These are phyloP conservation scores for Tuber umbilicatum DNA, from an alignment of 495 filamentous ascomycete species.

Conservation along the genomic window DNA sequence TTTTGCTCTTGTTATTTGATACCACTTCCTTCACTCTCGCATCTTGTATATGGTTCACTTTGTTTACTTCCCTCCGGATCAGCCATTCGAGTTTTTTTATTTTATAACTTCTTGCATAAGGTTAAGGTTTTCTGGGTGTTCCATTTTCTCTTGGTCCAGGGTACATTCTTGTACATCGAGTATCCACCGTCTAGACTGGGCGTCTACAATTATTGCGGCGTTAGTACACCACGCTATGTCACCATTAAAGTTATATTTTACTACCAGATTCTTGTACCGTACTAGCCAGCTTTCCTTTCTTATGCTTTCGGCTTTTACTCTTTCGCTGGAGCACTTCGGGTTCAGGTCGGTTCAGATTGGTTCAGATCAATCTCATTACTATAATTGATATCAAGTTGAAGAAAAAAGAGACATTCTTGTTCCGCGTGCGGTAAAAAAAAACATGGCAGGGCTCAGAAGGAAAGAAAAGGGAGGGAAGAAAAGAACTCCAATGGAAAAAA, in stretches of 20 bases:
- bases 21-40: slow-evolving; percentile 5
- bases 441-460: background rate
- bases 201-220: background rate
- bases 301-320: background rate
- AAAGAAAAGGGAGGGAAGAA: background rate
- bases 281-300: background rate
- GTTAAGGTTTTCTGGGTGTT: slow-evolving; percentile 7
- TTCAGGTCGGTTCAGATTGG: background rate
- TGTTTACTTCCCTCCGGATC: slow-evolving; percentile 4
- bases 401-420: slow-evolving; percentile 7
- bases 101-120: slow-evolving; percentile 22
- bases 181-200: background rate
- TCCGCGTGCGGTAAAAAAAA: slow-evolving; percentile 14
- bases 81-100: slow-evolving; percentile 11
- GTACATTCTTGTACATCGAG: background rate
- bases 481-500: background rate
- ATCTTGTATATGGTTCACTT: slow-evolving; percentile 4
- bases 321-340: background rate
- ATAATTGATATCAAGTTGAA: background rate
- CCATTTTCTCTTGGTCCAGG: background rate
- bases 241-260: background rate
- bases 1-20: slow-evolving; percentile 6
- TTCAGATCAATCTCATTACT: background rate
- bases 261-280: background rate
- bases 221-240: background rate